These are phyloP conservation scores for Penicillium freii DNA, from an alignment of 2,329 filamentous ascomycete species.

Conservation along the genomic window DNA sequence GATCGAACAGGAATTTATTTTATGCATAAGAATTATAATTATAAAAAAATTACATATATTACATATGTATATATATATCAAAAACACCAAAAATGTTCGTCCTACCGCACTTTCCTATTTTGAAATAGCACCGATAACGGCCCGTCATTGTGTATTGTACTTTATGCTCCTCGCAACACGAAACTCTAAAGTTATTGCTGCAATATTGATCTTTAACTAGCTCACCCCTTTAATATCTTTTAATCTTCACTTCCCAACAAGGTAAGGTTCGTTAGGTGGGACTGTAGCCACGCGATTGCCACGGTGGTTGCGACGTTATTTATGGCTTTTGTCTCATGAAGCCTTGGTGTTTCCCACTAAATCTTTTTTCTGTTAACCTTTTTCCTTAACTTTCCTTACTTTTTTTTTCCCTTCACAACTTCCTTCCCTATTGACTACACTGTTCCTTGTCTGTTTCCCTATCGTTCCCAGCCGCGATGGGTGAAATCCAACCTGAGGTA, in stretches of 20 bases:
- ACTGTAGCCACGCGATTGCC: neutral
- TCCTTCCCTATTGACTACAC: too few species aligned
- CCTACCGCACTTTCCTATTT: neutral
- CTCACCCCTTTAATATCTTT: neutral
- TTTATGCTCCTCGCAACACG: too few species aligned
- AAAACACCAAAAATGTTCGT: neutral
- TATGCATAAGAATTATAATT: neutral
- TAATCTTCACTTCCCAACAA: too few species aligned
- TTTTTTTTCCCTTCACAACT: neutral
- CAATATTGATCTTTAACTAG: neutral
- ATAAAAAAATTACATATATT: neutral
- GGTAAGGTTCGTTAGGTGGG: neutral
- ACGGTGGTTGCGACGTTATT: neutral
- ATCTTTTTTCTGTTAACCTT: neutral
- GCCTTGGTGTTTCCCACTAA: neutral
- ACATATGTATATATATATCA: neutral
- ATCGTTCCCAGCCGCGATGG: slow-evolving; percentile 7
- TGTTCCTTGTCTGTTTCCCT: neutral
- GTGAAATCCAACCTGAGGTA: slow-evolving; percentile 12
- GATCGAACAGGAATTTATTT: neutral
- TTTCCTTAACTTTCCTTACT: neutral
- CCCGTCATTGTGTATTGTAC: neutral
- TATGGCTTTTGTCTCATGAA: neutral
- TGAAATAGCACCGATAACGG: neutral
- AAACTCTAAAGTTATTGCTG: neutral